These are phyloP conservation scores for Penicillium aurantiogriseum DNA, from an alignment of 2,329 filamentous ascomycete genomes.

Conservation along the genomic window DNA sequence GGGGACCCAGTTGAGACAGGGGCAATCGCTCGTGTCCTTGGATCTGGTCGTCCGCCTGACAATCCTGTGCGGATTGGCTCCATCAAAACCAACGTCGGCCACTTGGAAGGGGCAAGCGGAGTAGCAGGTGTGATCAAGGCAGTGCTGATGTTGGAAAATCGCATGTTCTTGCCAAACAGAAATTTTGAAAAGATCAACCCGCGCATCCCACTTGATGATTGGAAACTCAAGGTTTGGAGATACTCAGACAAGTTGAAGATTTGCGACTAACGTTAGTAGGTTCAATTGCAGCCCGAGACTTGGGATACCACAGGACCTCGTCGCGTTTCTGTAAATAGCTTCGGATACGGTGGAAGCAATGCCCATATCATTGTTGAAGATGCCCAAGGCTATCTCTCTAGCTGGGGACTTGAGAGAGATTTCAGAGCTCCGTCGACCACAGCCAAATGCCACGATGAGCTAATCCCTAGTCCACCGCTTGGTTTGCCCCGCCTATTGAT, in stretches of 20 bases:
- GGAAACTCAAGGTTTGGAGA: conserved; percentile 35
- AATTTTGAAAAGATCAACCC: conserved; percentile 44
- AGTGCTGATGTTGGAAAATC: conserved; percentile 45
- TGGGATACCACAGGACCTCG: conserved; percentile 8
- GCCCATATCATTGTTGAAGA: conserved; percentile 45
- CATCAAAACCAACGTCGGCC: conserved; percentile 28
- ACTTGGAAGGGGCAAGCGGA: conserved; percentile 29
- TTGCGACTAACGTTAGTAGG: conserved; percentile 5
- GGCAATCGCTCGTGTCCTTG: conserved; percentile 27
- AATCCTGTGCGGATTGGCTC: conserved; percentile 23
- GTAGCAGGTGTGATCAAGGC: conserved; percentile 41
- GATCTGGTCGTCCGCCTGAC: conserved; percentile 9
- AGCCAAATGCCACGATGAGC: background rate
- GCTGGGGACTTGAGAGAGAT: background rate
- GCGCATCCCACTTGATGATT: conserved; percentile 35
- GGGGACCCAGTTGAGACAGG: conserved; percentile 32
- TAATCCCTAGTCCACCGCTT: background rate
- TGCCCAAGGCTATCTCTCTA: conserved; percentile 10
- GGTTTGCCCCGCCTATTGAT: conserved; percentile 16
- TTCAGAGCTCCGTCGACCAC: background rate
- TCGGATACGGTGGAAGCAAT: conserved; percentile 50
- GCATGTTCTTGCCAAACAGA: conserved; percentile 45
- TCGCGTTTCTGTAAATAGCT: conserved; percentile 39
- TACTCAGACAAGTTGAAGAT: background rate
- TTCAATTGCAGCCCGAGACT: conserved; percentile 3